Conservation (phyloP, 768 basidiomycete species). For the Suillus subaureus region DNA sequence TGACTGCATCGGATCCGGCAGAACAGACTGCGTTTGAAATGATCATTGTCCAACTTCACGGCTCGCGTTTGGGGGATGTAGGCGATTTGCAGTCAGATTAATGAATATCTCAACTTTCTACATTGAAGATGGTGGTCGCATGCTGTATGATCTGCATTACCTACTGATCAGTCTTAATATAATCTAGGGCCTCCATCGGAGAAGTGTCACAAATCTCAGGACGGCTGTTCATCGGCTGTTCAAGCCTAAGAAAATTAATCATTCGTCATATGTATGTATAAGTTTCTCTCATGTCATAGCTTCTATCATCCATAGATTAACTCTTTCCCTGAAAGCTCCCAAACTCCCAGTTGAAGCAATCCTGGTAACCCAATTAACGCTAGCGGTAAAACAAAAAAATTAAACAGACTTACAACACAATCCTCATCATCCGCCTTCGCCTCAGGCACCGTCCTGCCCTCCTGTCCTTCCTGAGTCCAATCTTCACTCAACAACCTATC, state of each 20-base stretch:
- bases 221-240: not conserved
- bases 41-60: too few species aligned
- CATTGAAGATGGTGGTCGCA: not conserved
- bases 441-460: constrained; percentile 44
- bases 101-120: not conserved
- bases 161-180: not conserved
- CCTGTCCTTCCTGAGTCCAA: constrained; percentile 49
- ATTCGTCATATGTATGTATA: not conserved
- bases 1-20: not conserved
- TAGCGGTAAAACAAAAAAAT: not conserved
- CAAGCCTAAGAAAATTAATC: not conserved
- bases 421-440: constrained; percentile 59
- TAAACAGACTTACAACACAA: constrained; percentile 55
- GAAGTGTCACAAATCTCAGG: not conserved
- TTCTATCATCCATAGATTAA: not conserved
- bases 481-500: constrained; percentile 61
- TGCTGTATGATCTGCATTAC: not conserved
- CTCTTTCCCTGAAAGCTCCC: constrained; percentile 38
- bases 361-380: constrained; percentile 40
- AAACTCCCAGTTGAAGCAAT: constrained; percentile 76
- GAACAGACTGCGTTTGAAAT: not conserved
- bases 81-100: not conserved
- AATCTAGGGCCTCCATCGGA: not conserved
- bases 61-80: not conserved
- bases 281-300: not conserved